Percentiles rank a stretch among this genome's conserved stretches.
phyloP scores from a whole-genome alignment of 2,329 filamentous ascomycete genomes.

The Hymenoscyphus fructigenus region DNA sequence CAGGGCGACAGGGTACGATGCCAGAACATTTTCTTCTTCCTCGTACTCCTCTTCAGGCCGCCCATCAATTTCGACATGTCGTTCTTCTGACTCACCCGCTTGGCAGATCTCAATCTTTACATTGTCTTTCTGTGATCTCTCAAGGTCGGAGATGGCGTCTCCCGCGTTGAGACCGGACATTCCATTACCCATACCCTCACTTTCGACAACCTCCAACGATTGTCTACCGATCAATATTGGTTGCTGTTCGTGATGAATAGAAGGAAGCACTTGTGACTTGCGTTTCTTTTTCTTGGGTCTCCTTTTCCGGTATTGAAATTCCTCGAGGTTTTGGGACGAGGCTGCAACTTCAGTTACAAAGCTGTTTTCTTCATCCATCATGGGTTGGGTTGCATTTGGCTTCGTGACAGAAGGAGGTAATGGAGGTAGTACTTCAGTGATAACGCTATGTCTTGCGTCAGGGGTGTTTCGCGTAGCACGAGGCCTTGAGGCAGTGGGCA shows the following conservation, averaged over 20 bases:
- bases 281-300: neutral
- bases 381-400: neutral
- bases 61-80: neutral
- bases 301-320: constrained; percentile 33
- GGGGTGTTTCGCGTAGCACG: neutral
- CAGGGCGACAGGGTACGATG: neutral
- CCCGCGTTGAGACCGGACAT: neutral
- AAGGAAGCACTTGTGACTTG: neutral
- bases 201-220: neutral
- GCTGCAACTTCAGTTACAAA: constrained; percentile 35
- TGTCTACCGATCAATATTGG: neutral
- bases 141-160: neutral
- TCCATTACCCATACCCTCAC: no score
- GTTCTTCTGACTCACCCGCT: neutral
- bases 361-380: constrained; percentile 20
- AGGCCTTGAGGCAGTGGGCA: neutral
- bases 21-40: constrained; percentile 2
- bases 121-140: neutral
- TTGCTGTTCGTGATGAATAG: neutral
- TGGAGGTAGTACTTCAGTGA: neutral
- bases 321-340: constrained; percentile 33
- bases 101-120: neutral
- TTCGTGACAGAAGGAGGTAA: neutral
- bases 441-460: neutral
- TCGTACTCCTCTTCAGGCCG: neutral